Evolutionary conservation across 345 rosid species (phyloP), one percentile per base, ranked within the genome.

Genomic region (Sisymbrium altissimum): DNA sequence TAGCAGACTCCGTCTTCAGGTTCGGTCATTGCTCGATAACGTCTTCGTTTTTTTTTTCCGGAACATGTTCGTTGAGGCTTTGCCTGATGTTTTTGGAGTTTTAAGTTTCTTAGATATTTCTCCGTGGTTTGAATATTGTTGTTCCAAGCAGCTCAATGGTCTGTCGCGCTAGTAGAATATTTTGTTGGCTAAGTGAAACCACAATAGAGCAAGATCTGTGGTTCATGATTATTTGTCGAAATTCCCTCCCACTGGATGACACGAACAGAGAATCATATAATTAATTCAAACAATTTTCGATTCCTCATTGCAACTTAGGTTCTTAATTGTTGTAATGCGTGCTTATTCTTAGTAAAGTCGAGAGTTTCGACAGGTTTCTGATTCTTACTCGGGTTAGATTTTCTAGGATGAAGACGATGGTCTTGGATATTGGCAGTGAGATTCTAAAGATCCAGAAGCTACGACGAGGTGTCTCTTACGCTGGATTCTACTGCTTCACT

Each of bases 381-480:
- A 55, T n/a, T 21, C 10, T 5, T 12, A 39, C 54, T 49, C 29
- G 21, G 21, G 30, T 17, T 38, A 36, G 50, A 29, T 7, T 15
- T 19, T 18, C n/a, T 18, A 14, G 30, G 17, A 7, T n/a, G 56
- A 40, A 49, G 59, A 74, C 27, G 88, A 84, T 33, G 79, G 45
- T 87, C 43, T 50, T 63, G 25, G 84, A 87, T 54, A 77, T 75
- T 1, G 72, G 85, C 68, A 65, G 14, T 49, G 97, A 89, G 74
- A 79, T 88, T 62, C 62, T 86, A 18, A 95, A 88, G 84, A 86
- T 95, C 52, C 99, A 90, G 81, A 91, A 88, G 89, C 56, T 95
- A 60, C 85, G 97, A 25, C 77, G 97, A 56, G 57, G 83, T 11
- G 87, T 87, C 67, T 88, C 92, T 36, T 92, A 88, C 65, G 81